These are phyloP conservation scores for Ophiobolus disseminans DNA, from an alignment of 2,329 filamentous ascomycete species.

Conservation along the genomic window DNA sequence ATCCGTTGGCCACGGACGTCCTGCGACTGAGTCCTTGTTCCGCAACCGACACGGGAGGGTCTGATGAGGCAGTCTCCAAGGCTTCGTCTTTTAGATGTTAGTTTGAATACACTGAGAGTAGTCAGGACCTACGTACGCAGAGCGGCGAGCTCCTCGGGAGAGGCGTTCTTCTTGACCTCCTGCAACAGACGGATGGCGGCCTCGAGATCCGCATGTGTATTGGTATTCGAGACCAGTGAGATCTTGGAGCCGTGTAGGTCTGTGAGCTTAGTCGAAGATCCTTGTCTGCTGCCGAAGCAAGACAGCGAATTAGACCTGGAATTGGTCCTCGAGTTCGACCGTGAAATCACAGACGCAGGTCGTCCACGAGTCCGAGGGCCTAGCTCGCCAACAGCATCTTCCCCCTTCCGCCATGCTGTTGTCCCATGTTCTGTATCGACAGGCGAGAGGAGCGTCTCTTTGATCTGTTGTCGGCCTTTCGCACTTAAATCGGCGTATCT, in stretches of 20 bases:
- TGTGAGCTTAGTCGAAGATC: slow-evolving; percentile 31
- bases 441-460: slow-evolving; percentile 38
- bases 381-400: slow-evolving; percentile 26
- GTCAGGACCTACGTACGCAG: slow-evolving; percentile 38
- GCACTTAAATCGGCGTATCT: slow-evolving; percentile 35
- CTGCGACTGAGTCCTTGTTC: slow-evolving; percentile 29
- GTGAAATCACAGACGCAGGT: slow-evolving; percentile 33
- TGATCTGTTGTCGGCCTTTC: slow-evolving; percentile 39
- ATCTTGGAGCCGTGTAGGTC: slow-evolving; percentile 35
- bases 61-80: slow-evolving; percentile 30
- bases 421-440: slow-evolving; percentile 31
- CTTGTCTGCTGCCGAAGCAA: slow-evolving; percentile 29
- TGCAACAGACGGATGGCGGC: slow-evolving; percentile 55
- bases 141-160: slow-evolving; percentile 57
- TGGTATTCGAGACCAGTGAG: slow-evolving; percentile 41
- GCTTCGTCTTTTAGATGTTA: slow-evolving; percentile 38
- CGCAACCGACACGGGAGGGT: slow-evolving; percentile 6
- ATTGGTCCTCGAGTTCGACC: slow-evolving; percentile 31
- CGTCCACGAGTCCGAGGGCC: slow-evolving; percentile 32
- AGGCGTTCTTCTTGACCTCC: slow-evolving; percentile 56
- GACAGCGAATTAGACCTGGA: slow-evolving; percentile 36
- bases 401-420: slow-evolving; percentile 22
- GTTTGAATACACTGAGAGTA: neutral
- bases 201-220: slow-evolving; percentile 51
- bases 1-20: slow-evolving; percentile 29